These are phyloP conservation scores for Pseudogymnoascus sp. DNA, from an alignment of 2,329 filamentous ascomycete genomes.

Conservation along the genomic window DNA sequence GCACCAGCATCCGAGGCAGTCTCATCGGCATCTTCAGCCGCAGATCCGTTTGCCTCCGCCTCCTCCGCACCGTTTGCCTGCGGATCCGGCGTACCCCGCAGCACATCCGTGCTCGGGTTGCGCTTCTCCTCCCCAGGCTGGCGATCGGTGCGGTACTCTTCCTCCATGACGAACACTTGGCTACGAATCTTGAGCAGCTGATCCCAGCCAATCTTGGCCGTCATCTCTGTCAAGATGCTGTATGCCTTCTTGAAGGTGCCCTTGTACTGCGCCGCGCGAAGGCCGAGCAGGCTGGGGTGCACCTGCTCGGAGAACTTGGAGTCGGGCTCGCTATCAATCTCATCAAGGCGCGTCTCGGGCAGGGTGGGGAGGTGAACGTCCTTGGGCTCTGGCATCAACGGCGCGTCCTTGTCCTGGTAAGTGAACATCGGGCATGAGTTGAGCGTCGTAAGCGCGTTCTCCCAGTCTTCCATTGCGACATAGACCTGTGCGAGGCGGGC, in stretches of 20 bases:
- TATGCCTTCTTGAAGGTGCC: constrained; percentile 96
- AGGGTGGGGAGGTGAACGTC: constrained; percentile 81
- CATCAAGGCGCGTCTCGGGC: constrained; percentile 81
- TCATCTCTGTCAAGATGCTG: constrained; percentile 88
- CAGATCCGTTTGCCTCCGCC: constrained; percentile 22
- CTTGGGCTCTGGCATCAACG: constrained; percentile 85
- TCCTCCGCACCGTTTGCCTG: constrained; percentile 32
- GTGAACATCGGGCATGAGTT: constrained; percentile 99
- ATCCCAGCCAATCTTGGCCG: constrained; percentile 95
- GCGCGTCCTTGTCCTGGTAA: constrained; percentile 96
- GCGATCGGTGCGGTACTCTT: constrained; percentile 90
- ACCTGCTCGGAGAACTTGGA: constrained; percentile 76
- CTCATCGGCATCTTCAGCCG: constrained; percentile 18
- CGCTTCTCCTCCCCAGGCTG: constrained; percentile 53
- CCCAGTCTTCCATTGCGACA: constrained; percentile 90
- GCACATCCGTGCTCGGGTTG: constrained; percentile 70
- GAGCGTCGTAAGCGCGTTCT: constrained; percentile 84
- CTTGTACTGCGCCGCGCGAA: constrained; percentile 83
- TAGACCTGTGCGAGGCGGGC: constrained; percentile 89
- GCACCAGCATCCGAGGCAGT: constrained; percentile 10
- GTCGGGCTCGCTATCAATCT: constrained; percentile 87
- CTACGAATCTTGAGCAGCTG: constrained; percentile 89
- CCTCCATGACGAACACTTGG: constrained; percentile 98
- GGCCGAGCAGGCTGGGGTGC: constrained; percentile 73
- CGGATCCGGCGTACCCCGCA: constrained; percentile 61